Evolutionary conservation across 148 eudicot genomes (phyloP), one percentile per base, ranked within the genome.

Genomic region (Arbutus unedo): DNA sequence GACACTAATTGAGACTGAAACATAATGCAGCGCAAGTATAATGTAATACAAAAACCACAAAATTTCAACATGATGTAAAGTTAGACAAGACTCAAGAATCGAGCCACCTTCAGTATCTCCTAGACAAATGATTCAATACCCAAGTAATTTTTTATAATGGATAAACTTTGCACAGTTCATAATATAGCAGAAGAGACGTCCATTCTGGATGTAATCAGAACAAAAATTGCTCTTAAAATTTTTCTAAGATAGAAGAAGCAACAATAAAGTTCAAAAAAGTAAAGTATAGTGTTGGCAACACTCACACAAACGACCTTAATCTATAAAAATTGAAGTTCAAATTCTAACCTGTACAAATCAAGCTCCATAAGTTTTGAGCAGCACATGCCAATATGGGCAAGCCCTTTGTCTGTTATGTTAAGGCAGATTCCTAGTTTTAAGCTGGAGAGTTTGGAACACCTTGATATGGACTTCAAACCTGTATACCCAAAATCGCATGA

Each of bases 401-500:
- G 87, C 68, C 98, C 98, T 84, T 90, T 84, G 79, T 94, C 92
- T 10, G 95, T 90, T 81, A 96, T 88, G 83, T 96, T 91, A 83
- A 90, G 85, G 83, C 98, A 96, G 57, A 96, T 91, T 77, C 98
- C 98, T 41, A 96, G 88, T 86, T 96, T 96, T 68, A 96, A 87
- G 84, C 83, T 88, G 3, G 84, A 72, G 66, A 96, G 95, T 50
- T 84, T 89, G 41, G 89, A 84, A 86, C 98, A 96, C 76, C 91
- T 90, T 70, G 98, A 96, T 84, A 96, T 94, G 81, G 95, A 91
- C 82, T 90, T 90, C 79, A 96, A 80, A 68, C 98, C 98, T 95
- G 89, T 79, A 77, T 50, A 78, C 41, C 74, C 78, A 85, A 54
- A 54, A 64, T 50, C 44, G 16, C 25, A 75, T 81, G 7, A 78